Conservation (phyloP, 2,329 filamentous ascomycete species). For the Curvularia verruculosa region DNA sequence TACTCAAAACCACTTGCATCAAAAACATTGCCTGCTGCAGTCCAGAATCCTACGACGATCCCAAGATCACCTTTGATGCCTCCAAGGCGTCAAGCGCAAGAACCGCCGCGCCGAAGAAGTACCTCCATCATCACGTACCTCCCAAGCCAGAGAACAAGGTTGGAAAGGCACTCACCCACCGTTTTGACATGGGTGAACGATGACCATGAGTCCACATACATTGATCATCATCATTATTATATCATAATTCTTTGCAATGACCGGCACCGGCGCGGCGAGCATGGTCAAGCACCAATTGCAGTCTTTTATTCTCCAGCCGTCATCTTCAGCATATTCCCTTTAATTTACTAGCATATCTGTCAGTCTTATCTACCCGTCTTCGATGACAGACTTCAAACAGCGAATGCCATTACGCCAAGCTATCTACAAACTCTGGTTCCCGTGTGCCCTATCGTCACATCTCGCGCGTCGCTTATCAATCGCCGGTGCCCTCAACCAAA, state of each 20-base stretch:
- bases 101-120: conserved; percentile 49
- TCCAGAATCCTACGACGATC: conserved; percentile 71
- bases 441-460: not conserved
- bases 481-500: conserved; percentile 2
- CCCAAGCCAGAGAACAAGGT: conserved; percentile 48
- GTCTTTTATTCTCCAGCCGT: not conserved
- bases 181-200: conserved; percentile 50
- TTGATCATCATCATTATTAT: conserved; percentile 5
- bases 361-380: not conserved
- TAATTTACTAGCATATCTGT: conserved; percentile 5
- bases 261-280: conserved; percentile 2
- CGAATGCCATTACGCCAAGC: conserved; percentile 4
- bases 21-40: conserved; percentile 80
- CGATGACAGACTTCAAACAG: not conserved
- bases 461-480: conserved; percentile 1
- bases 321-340: conserved; percentile 1
- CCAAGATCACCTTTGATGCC: conserved; percentile 64
- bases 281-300: conserved; percentile 2
- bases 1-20: conserved; percentile 74
- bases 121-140: conserved; percentile 52
- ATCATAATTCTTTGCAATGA: conserved; percentile 4
- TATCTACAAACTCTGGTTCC: conserved; percentile 1
- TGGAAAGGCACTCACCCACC: conserved; percentile 44
- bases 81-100: conserved; percentile 49
- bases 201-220: conserved; percentile 15